Base-by-base conservation (phyloP, 2,329 filamentous ascomycete species). In the Ophiocordyceps sinensis region DNA sequence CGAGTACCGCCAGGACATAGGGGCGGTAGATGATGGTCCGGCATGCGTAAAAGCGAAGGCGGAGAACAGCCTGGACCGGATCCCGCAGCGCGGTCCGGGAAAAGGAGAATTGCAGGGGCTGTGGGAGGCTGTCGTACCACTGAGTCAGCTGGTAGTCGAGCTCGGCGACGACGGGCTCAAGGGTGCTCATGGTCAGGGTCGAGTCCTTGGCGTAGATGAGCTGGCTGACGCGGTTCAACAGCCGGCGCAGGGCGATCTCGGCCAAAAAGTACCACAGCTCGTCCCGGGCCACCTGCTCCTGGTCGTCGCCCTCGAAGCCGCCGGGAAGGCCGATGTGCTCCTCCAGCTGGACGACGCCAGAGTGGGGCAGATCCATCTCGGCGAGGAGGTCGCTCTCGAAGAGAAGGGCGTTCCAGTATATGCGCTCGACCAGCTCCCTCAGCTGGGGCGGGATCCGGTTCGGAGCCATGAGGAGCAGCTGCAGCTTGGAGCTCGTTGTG, bases 221-320 rank as follows among this genome's bases (percentile, higher is more conserved):
- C 55, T 86, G 81, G 62, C 79, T 85, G 51, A 85, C 82, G 44
- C 82, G 72, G 56, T 87, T 87, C 49, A 89, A 70, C 4, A 91
- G 71, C 42, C 85, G 70, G 37, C 84, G 75, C 12, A 91, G 65
- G 5, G 83, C 84, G 46, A 91, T 88, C 53, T 89, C 84, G 31
- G 85, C 84, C 28, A 89, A 65, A 51, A 89, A 89, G 54, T 91
- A 91, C 83, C 85, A 89, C 13, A 89, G 66, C 44, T 89, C 83
- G 51, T 89, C 85, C 38, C 77, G 73, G 12, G 81, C 82, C 8
- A 77, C 74, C 21, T 40, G 65, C 47, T 75, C 72, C 8, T 68
- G 66, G 47, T 79, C 75, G 44, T 80, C 76, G n/a, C 78, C 77
- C 51, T 84, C 81, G 48, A 89, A 91, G 0, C 81, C 81, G 5